phyloP scores from a whole-genome alignment of 2,329 filamentous ascomycete species.

The Phaeomoniella chlamydospora region DNA sequence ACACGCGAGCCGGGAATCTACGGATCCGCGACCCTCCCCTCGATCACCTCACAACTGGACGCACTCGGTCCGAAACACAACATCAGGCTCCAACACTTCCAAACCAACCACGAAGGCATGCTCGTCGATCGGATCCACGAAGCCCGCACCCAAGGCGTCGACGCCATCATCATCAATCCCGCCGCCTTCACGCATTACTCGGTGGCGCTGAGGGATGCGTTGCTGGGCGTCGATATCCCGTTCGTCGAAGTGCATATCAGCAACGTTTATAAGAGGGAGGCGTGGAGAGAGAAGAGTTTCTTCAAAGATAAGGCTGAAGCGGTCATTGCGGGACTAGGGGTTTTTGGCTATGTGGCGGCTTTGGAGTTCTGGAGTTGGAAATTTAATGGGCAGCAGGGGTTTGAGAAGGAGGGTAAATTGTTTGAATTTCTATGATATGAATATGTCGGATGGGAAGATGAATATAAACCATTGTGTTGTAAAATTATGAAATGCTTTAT shows the following conservation, averaged over 20 bases:
- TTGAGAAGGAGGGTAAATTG: too few relatives aligned
- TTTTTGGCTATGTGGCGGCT: conserved; percentile 46
- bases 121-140: conserved; percentile 61
- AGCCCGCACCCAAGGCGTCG: conserved; percentile 40
- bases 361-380: conserved; percentile 35
- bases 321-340: conserved; percentile 56
- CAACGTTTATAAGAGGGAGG: conserved; percentile 59
- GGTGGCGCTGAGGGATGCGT: conserved; percentile 60
- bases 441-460: too few relatives aligned
- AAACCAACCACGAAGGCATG: conserved; percentile 66
- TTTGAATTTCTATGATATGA: too few relatives aligned
- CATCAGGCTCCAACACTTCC: conserved; percentile 43
- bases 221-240: conserved; percentile 53
- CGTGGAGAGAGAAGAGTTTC: conserved; percentile 55
- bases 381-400: too few relatives aligned
- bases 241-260: conserved; percentile 68
- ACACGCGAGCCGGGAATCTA: conserved; percentile 61
- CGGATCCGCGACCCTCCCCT: conserved; percentile 51
- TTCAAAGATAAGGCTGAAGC: conserved; percentile 62
- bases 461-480: too few relatives aligned
- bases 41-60: conserved; percentile 39
- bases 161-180: conserved; percentile 59
- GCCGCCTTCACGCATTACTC: conserved; percentile 64
- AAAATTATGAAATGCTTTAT: too few relatives aligned
- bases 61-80: conserved; percentile 35